phyloP scores from a whole-genome alignment of 495 filamentous ascomycete species.

The Venustampulla echinocandica region DNA sequence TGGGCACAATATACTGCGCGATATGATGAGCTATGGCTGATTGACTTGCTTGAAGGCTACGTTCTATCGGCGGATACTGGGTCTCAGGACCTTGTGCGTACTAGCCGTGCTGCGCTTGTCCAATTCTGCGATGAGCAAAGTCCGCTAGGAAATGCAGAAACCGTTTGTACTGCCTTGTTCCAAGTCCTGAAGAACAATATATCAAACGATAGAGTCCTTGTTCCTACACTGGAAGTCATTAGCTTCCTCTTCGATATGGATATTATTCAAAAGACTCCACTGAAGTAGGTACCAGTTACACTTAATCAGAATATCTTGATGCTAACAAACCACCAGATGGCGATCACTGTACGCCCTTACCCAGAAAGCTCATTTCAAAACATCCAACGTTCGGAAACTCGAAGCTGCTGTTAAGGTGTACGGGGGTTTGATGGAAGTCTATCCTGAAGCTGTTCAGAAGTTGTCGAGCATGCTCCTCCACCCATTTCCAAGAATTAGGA shows the following conservation, averaged over 20 bases:
- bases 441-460: constrained; percentile 43
- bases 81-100: constrained; percentile 70
- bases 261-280: constrained; percentile 16
- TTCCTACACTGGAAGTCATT: constrained; percentile 66
- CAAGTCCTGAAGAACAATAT: constrained; percentile 38
- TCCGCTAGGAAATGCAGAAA: constrained; percentile 13
- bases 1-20: too few relatives aligned
- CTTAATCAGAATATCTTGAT: too few relatives aligned
- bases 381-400: constrained; percentile 66
- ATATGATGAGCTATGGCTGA: constrained; percentile 4
- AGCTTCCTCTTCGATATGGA: constrained; percentile 46
- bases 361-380: constrained; percentile 76
- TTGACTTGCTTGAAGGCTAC: constrained; percentile 58
- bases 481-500: constrained; percentile 52
- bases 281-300: constrained; percentile 12
- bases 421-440: constrained; percentile 42
- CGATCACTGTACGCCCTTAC: constrained; percentile 55
- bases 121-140: constrained; percentile 32
- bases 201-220: constrained; percentile 56
- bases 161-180: constrained; percentile 34
- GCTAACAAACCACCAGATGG: too few relatives aligned
- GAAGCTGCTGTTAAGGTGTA: constrained; percentile 73
- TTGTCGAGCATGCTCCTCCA: constrained; percentile 52
- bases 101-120: constrained; percentile 61
- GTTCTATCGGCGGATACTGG: constrained; percentile 77